These are phyloP conservation scores for Truncatella angustata DNA, from an alignment of 2,329 filamentous ascomycete species.

Conservation along the genomic window DNA sequence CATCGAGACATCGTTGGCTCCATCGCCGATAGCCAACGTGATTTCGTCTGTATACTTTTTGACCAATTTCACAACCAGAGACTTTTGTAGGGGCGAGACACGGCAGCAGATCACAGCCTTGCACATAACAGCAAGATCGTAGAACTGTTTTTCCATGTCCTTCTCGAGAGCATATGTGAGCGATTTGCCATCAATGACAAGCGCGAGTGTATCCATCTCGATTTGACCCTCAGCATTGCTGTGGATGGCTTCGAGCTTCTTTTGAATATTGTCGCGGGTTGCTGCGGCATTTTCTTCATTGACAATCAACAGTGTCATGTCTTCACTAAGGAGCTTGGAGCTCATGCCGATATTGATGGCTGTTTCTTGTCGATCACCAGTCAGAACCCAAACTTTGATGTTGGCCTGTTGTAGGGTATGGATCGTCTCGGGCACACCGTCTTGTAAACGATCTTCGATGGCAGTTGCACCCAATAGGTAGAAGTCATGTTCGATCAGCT, in stretches of 20 bases:
- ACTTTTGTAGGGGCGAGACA: conserved; percentile 96
- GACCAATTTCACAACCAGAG: conserved; percentile 94
- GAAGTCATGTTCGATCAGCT: conserved; percentile 91
- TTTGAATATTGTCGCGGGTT: conserved; percentile 85
- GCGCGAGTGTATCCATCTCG: conserved; percentile 81
- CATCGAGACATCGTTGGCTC: conserved; percentile 99
- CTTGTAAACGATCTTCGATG: conserved; percentile 94
- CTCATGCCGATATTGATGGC: conserved; percentile 99
- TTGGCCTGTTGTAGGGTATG: conserved; percentile 94
- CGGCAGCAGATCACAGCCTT: conserved; percentile 99
- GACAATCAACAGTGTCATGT: conserved; percentile 96
- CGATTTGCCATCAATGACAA: conserved; percentile 95
- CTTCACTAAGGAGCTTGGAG: conserved; percentile 96
- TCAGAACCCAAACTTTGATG: conserved; percentile 98
- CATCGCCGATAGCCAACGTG: conserved; percentile 92
- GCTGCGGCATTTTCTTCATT: conserved; percentile 82
- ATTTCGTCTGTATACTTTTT: conserved; percentile 91
- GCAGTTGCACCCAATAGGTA: conserved; percentile 91
- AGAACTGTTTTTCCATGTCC: conserved; percentile 88
- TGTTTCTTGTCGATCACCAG: conserved; percentile 95
- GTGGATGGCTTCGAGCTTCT: conserved; percentile 88
- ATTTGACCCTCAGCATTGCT: conserved; percentile 75
- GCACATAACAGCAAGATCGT: conserved; percentile 91
- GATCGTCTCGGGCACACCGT: conserved; percentile 96
- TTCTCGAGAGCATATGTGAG: conserved; percentile 90